These are phyloP conservation scores for Patellifolia procumbens DNA, from an alignment of 179 eudicot genomes.

Conservation along the genomic window DNA sequence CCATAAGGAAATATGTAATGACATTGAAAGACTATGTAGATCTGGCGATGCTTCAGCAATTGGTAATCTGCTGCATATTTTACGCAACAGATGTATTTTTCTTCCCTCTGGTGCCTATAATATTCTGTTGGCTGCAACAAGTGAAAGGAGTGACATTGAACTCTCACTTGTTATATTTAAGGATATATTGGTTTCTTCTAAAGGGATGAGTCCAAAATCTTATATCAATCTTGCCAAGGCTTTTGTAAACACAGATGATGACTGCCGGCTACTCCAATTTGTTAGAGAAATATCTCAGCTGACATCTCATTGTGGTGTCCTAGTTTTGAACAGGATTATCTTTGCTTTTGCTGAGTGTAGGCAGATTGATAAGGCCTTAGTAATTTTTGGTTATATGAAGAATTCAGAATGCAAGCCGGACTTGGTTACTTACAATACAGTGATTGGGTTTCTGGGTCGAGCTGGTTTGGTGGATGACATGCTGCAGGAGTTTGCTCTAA, in stretches of 20 bases:
- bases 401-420: slow-evolving; percentile 57
- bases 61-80: slow-evolving; percentile 39
- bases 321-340: slow-evolving; percentile 65
- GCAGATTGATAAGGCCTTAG: slow-evolving; percentile 57
- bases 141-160: slow-evolving; percentile 43
- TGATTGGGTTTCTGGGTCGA: slow-evolving; percentile 64
- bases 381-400: slow-evolving; percentile 56
- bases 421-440: slow-evolving; percentile 67
- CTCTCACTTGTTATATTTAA: slow-evolving; percentile 53
- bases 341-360: slow-evolving; percentile 66
- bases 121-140: slow-evolving; percentile 60
- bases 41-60: slow-evolving; percentile 42
- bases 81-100: slow-evolving; percentile 43
- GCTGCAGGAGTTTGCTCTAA: slow-evolving; percentile 57
- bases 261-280: slow-evolving; percentile 37
- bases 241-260: slow-evolving; percentile 44
- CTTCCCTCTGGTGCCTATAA: slow-evolving; percentile 51
- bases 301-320: slow-evolving; percentile 44
- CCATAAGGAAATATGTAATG: slow-evolving; percentile 39
- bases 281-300: slow-evolving; percentile 53
- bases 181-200: slow-evolving; percentile 44
- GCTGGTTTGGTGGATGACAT: slow-evolving; percentile 65
- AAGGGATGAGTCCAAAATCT: slow-evolving; percentile 39
- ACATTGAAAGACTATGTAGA: slow-evolving; percentile 50
- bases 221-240: slow-evolving; percentile 63